Base-by-base conservation (phyloP, 2,329 filamentous ascomycete genomes). In the Neofusicoccum laricinum region DNA sequence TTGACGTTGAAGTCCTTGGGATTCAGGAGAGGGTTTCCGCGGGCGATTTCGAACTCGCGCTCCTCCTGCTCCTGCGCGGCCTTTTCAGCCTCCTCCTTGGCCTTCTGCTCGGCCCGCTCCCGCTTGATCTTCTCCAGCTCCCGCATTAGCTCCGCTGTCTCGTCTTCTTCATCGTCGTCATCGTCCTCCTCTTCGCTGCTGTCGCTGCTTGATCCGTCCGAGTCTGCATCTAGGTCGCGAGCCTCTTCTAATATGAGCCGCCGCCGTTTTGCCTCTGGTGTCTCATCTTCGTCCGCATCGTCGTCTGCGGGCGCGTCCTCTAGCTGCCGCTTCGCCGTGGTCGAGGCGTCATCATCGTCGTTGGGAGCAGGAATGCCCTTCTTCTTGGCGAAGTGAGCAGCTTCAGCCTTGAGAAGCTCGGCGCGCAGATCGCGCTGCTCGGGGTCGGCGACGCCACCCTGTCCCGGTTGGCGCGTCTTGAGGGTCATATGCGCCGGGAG, bases 91-190 rank as follows among this genome's bases (percentile, higher is more conserved):
- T 97, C 94, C 84, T 91, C 90, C 74, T 87, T 87, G 68, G 95
- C 91, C 65, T 90, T 88, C 75, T 91, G 90, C 74, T 91, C 92
- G 2, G 90, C 90, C 61, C 92, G 83, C 77, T 97, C 93, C 67
- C 88, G 88, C 75, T 96, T 92, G 75, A 99, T 97, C 76, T 96
- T 95, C 73, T 96, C 94, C 50, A 99, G 80, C 76, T 99, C 95
- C 48, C 94, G 86, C 85, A 96, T 91, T 68, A 99, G 81, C 75
- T 96, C 92, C 0, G 92, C 93, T 4, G 92, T 90, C 71, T 94
- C 91, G 69, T 96, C 82, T 67, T 83, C 92, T 61, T 91, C 69
- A 73, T 79, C 69, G 63, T 82, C 74, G 71, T 72, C 74, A 25
- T 11, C 5, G 11, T 65, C 64, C 32, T 74, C 51, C 66, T 87